Base-by-base conservation (phyloP, 2,329 filamentous ascomycete genomes). In the Paraphaeosphaeria sporulosa region DNA sequence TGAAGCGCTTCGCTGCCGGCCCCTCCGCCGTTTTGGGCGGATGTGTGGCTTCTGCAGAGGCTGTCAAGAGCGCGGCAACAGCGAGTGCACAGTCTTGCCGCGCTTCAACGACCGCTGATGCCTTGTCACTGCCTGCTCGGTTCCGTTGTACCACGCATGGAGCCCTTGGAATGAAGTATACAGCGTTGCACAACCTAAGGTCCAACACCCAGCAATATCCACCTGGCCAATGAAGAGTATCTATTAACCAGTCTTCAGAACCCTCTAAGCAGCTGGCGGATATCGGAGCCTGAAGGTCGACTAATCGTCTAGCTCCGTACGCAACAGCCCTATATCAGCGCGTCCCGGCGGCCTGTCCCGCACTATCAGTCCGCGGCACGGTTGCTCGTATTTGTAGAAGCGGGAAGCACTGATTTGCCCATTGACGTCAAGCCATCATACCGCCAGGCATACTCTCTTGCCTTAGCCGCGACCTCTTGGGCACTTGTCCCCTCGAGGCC, bases 41-140 rank as follows among this genome's bases (percentile, higher is more conserved):
- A 44, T 48, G 9, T 23, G 54, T 62, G 59, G 60, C 60, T 62
- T 63, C 62, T 64, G 59, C 64, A 62, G 52, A 58, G 52, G 48
- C 62, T 61, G 50, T 53, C 57, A 61, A 65, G 55, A 60, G 62
- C 64, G 64, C 67, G 66, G 68, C 65, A 66, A 49, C 55, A 62
- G 64, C 60, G 62, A 66, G 67, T 38, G 44, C 55, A 62, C 64
- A 67, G 64, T 66, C 63, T 66, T 60, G 66, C 66, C 69, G 68
- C 70, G 67, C 67, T 69, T 65, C 65, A 64, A 67, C 72, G 69
- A 70, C 62, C 23, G 60, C 64, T 64, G 67, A 67, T 64, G 66
- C 65, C 67, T 65, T 23, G 59, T 64, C 61, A 65, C 65, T 64
- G 66, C 65, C 67, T 65, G 56, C 55, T 44, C 63, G 68, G 64